These are phyloP conservation scores for Monosporascus sp. DNA, from an alignment of 2,329 filamentous ascomycete genomes.

Conservation along the genomic window DNA sequence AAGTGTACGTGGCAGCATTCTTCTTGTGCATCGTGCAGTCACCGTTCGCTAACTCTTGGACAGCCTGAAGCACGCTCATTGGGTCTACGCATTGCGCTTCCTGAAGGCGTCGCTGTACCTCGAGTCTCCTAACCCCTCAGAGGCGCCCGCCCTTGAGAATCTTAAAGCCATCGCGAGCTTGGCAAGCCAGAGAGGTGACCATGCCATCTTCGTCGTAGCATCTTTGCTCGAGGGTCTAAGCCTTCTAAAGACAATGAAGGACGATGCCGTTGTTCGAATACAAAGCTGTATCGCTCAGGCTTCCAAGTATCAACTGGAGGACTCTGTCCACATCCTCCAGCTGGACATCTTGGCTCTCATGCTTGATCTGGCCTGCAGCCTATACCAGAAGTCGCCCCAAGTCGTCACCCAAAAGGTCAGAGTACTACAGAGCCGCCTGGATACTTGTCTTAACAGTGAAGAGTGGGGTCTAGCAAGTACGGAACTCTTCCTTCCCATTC, in stretches of 20 bases:
- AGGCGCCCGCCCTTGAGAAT: constrained; percentile 62
- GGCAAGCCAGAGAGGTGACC: constrained; percentile 57
- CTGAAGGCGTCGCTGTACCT: constrained; percentile 66
- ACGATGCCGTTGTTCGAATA: constrained; percentile 64
- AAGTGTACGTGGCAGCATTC: constrained; percentile 44
- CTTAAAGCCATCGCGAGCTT: constrained; percentile 58
- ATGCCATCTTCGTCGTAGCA: constrained; percentile 60
- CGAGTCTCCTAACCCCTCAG: constrained; percentile 54
- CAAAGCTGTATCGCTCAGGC: constrained; percentile 71
- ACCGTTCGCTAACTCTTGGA: constrained; percentile 12
- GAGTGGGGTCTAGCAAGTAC: constrained; percentile 43
- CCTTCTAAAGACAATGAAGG: constrained; percentile 58
- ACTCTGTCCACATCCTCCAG: constrained; percentile 59
- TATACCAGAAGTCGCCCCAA: constrained; percentile 58
- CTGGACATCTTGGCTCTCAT: constrained; percentile 61
- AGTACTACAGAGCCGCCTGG: constrained; percentile 57
- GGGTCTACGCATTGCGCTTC: constrained; percentile 74
- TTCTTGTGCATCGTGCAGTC: not conserved
- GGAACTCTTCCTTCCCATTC: constrained; percentile 52
- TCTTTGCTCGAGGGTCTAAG: constrained; percentile 66
- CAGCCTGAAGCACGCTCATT: constrained; percentile 59
- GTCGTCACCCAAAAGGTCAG: constrained; percentile 56
- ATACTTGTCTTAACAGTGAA: constrained; percentile 43
- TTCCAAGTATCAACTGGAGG: constrained; percentile 64
- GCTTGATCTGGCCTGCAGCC: constrained; percentile 65